A percentile compares a stretch with the other conserved stretches of the same genome.
Evolutionary conservation across 192 early-diverging fungal species (phyloP).

Genomic region (Podila verticillata): DNA sequence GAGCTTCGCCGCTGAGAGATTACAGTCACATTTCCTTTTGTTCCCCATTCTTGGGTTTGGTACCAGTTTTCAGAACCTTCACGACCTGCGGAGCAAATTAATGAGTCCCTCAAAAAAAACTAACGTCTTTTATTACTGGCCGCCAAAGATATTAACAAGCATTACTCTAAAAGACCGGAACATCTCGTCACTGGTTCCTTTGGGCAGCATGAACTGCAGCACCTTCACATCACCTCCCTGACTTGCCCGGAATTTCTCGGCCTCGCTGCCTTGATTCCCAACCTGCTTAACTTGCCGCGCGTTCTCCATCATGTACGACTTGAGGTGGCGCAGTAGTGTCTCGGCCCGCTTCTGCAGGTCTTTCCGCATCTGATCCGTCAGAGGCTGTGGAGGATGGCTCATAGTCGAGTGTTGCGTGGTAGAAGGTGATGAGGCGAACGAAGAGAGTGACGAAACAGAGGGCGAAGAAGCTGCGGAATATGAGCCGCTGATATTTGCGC

Average conservation of each 20-base stretch:
- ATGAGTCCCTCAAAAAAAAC: no score
- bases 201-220: slow-evolving; percentile 63
- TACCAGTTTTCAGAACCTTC: no score
- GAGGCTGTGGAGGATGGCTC: slow-evolving; percentile 1
- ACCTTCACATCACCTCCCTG: slow-evolving; percentile 55
- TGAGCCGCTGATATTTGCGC: background rate
- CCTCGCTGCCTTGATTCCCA: slow-evolving; percentile 54
- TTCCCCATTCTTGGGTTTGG: no score
- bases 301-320: slow-evolving; percentile 66
- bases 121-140: slow-evolving; percentile 42
- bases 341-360: slow-evolving; percentile 61
- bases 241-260: slow-evolving; percentile 49
- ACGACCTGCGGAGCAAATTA: no score
- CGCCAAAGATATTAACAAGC: slow-evolving; percentile 57
- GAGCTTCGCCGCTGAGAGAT: no score
- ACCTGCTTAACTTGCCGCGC: slow-evolving; percentile 57
- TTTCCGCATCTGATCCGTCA: slow-evolving; percentile 37
- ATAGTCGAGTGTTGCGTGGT: background rate
- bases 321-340: slow-evolving; percentile 58
- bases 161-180: slow-evolving; percentile 59
- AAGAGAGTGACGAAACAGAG: slow-evolving; percentile 11
- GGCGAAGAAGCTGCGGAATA: slow-evolving; percentile 12
- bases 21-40: no score
- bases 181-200: slow-evolving; percentile 49
- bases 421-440: slow-evolving; percentile 2